Conservation (phyloP, 192 early-diverging fungal genomes). For the Backusella westeae region DNA sequence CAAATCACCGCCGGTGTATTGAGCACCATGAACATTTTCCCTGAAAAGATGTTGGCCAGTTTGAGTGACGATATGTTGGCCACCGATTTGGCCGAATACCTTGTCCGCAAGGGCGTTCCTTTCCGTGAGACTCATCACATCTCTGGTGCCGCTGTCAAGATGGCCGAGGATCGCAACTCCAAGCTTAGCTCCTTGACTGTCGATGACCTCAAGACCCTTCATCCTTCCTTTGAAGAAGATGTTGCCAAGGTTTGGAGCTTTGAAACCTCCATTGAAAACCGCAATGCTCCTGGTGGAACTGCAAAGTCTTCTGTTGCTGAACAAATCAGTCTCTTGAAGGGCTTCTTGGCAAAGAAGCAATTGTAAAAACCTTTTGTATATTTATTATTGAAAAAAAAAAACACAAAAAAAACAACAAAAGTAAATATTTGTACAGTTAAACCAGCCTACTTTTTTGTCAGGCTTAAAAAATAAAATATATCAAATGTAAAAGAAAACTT, state of each 20-base stretch:
- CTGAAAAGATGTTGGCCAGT: conserved; percentile 77
- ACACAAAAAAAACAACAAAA: background rate
- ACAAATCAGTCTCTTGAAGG: conserved; percentile 80
- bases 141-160: conserved; percentile 88
- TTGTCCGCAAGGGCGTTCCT: conserved; percentile 96
- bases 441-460: background rate
- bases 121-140: conserved; percentile 99
- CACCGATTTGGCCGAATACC: conserved; percentile 97
- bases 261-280: conserved; percentile 87
- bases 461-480: background rate
- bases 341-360: conserved; percentile 45
- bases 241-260: conserved; percentile 85
- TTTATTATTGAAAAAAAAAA: background rate
- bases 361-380: background rate
- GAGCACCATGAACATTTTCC: conserved; percentile 84
- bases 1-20: conserved; percentile 93
- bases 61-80: conserved; percentile 95
- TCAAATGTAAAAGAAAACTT: background rate
- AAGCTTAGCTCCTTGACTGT: conserved; percentile 74
- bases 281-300: conserved; percentile 88
- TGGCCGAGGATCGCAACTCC: conserved; percentile 86
- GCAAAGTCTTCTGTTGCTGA: conserved; percentile 69
- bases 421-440: background rate
- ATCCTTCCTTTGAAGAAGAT: conserved; percentile 82
- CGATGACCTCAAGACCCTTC: conserved; percentile 81